phyloP scores from a whole-genome alignment of 2,329 filamentous ascomycete species.

The Sordariomycetes sp. region DNA sequence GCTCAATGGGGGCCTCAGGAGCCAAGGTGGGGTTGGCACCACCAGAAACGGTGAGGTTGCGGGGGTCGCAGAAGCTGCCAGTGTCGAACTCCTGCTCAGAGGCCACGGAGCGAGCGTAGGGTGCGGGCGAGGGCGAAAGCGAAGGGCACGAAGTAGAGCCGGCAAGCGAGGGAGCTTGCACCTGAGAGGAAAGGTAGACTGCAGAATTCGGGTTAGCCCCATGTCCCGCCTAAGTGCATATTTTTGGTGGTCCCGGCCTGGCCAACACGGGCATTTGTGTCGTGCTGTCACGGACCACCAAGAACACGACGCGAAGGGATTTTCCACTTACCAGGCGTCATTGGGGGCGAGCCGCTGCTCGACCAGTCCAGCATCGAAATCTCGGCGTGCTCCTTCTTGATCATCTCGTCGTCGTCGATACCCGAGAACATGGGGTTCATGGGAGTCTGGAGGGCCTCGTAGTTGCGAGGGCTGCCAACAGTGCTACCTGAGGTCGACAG shows the following conservation, averaged over 20 bases:
- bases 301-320: neutral
- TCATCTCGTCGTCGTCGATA: conserved; percentile 51
- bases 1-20: conserved; percentile 53
- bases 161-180: conserved; percentile 50
- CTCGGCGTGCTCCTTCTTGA: conserved; percentile 69
- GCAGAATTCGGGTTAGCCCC: conserved; percentile 25
- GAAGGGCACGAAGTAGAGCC: conserved; percentile 68
- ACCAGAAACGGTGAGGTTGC: conserved; percentile 69
- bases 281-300: neutral
- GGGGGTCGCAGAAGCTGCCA: conserved; percentile 89
- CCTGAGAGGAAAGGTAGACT: conserved; percentile 42
- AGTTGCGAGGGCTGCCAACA: conserved; percentile 76
- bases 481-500: conserved; percentile 78
- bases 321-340: conserved; percentile 74
- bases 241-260: neutral
- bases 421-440: conserved; percentile 71
- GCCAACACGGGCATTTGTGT: neutral
- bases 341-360: conserved; percentile 68
- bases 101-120: conserved; percentile 59
- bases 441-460: conserved; percentile 72
- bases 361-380: conserved; percentile 71
- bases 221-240: conserved; percentile 11
- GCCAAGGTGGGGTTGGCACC: conserved; percentile 37
- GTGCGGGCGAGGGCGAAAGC: conserved; percentile 78
- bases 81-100: conserved; percentile 68